These are phyloP conservation scores for Trichocladium uniseriatum DNA, from an alignment of 495 filamentous ascomycete genomes.

Conservation along the genomic window DNA sequence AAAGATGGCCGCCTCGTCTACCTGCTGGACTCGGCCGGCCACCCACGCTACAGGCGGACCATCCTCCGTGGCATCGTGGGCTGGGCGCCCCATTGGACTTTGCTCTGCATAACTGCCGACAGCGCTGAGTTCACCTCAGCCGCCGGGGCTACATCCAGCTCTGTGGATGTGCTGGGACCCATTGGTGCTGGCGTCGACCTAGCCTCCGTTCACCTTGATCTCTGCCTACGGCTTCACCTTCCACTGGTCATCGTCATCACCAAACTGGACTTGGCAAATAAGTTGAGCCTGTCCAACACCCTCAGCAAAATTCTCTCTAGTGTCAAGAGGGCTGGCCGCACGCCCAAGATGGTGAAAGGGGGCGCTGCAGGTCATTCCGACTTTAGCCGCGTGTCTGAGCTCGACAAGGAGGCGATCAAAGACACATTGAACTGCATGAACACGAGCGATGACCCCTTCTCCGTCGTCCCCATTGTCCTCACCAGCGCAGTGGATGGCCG, in stretches of 20 bases:
- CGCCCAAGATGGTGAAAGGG: slow-evolving; percentile 58
- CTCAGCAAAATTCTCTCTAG: slow-evolving; percentile 65
- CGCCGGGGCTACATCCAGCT: slow-evolving; percentile 31
- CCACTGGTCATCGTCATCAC: slow-evolving; percentile 77
- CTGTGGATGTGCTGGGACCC: slow-evolving; percentile 42
- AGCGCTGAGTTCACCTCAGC: slow-evolving; percentile 42
- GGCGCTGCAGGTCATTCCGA: slow-evolving; percentile 27
- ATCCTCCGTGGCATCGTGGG: slow-evolving; percentile 81
- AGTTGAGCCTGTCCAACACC: slow-evolving; percentile 53
- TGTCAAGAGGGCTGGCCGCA: slow-evolving; percentile 64
- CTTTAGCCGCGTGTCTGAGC: slow-evolving; percentile 27
- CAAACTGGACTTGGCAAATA: slow-evolving; percentile 81
- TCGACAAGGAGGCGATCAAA: slow-evolving; percentile 44
- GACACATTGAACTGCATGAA: slow-evolving; percentile 40
- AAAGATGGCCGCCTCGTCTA: slow-evolving; percentile 70
- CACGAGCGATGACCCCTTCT: slow-evolving; percentile 36
- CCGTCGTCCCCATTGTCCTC: slow-evolving; percentile 72
- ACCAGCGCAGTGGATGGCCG: slow-evolving; percentile 80
- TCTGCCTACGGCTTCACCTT: slow-evolving; percentile 70
- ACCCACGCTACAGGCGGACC: slow-evolving; percentile 77
- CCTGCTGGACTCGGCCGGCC: slow-evolving; percentile 82
- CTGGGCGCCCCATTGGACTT: slow-evolving; percentile 90
- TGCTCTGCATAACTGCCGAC: slow-evolving; percentile 81
- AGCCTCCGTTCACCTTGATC: slow-evolving; percentile 70
- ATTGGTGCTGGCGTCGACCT: slow-evolving; percentile 49